Base-by-base conservation (phyloP, 306 rosid species). In the Cyamopsis tetragonoloba region DNA sequence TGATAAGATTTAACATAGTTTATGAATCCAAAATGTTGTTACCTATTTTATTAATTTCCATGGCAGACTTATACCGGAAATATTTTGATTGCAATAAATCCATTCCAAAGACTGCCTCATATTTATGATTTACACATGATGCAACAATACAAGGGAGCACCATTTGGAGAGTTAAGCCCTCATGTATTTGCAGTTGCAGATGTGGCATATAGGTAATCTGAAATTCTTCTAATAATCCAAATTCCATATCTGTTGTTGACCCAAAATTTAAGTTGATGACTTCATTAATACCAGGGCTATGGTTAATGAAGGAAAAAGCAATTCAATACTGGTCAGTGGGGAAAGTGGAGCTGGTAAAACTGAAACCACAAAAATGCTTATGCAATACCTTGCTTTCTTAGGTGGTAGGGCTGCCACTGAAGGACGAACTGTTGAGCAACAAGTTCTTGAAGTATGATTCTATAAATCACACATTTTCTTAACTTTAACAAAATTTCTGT, bases 281-380 rank as follows among this genome's bases (percentile, higher is more conserved):
- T 66, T 42, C 41, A 51, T 58, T 9, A 49, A 72, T 77, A 59
- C 65, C 88, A 95, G 99, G 91, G 99, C 97, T 31, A 95, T 95
- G 99, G 44, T 90, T 42, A 76, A 79, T 9, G 97, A 90, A 84
- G 82, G 86, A 72, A 95, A 90, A 78, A 90, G 95, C 87, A 95
- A 95, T 87, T 88, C 99, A 32, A 95, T 95, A 76, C 85, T 95
- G 50, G 99, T 90, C 81, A 95, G 97, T 72, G 99, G 99, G 66
- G 99, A 95, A 85, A 95, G 97, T 87, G 99, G 97, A 82, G 99
- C 99, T 9, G 99, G 99, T 78, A 95, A 95, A 88, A 95, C 99
- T 35, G 99, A 95, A 81, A 90, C 99, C 54, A 90, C 99, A 19
- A 95, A 95, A 82, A 95, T 95, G 99, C 97, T 95, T 34, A 95